Evolutionary conservation across 2,329 filamentous ascomycete genomes (phyloP), one percentile per base, ranked within the genome.

Genomic region (Chalara sp.): DNA sequence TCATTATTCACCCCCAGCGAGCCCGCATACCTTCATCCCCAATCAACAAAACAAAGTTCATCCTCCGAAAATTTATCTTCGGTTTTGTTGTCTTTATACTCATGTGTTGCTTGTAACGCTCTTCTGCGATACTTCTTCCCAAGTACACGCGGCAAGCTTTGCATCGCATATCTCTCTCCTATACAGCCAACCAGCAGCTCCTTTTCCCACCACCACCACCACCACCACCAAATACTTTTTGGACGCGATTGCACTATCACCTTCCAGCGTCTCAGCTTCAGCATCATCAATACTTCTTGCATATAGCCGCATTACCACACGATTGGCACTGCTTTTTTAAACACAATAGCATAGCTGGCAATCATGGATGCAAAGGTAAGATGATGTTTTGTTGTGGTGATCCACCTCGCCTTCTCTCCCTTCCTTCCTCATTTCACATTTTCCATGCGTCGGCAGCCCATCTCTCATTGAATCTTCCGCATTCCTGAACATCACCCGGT

Each of bases 301-400:
- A 49, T 48, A 46, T 47, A 49, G 44, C 37, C 3, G 21, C 21
- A 21, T 21, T 21, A 3, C 21, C 21, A 21, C 21, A 21, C 21
- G 3, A 21, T 21, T 21, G 21, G 21, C 21, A 21, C 21, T 21
- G 21, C 21, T 21, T 21, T 21, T 21, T 21, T 21, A 21, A 21
- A 21, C 49, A 40, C 44, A 53, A 50, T 52, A 56, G 58, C 50
- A 46, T 60, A 55, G 58, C 28, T 12, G n/a, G 8, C 46, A 44
- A 65, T 53, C 49, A 72, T 72, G 70, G 70, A 72, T 60, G 67
- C 68, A 43, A 69, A 68, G 61, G 70, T 72, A 65, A 63, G 67
- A 61, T 52, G 44, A 48, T 30, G 49, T 53, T 31, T 54, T 21
- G 21, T 21, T 21, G 21, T 21, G 21, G 21, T 21, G 21, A 21